Evolutionary conservation across 441 rosid genomes (phyloP).

Genomic region (Mallotus repandus): DNA sequence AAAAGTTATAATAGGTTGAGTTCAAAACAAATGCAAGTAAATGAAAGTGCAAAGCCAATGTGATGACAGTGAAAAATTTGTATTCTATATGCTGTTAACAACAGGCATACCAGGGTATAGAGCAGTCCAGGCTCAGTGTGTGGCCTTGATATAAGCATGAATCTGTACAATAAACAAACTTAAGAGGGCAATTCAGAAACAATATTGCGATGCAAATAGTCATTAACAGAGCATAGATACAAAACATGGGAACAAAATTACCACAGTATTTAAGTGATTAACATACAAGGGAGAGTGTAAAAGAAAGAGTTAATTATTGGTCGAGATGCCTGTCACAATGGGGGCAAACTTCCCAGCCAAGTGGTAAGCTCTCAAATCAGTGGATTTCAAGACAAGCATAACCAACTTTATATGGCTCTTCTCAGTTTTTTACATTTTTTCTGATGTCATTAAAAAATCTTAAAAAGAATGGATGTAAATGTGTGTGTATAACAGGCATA

Average conservation of each 20-base stretch:
- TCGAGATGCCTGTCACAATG: background rate
- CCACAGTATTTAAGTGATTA: background rate
- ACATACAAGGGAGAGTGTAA: background rate
- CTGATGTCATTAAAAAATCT: background rate
- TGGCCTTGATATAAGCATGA: conserved; percentile 45
- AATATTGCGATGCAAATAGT: conserved; percentile 6
- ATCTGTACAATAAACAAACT: conserved; percentile 37
- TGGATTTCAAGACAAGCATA: conserved; percentile 1
- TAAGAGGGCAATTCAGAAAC: conserved; percentile 3
- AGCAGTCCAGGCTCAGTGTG: conserved; percentile 43
- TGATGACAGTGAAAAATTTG: background rate
- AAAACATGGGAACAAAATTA: conserved; percentile 3
- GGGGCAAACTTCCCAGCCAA: background rate
- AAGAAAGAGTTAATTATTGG: background rate
- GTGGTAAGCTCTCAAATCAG: background rate
- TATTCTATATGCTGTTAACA: background rate
- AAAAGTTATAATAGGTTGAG: background rate
- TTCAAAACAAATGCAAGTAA: background rate
- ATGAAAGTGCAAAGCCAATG: background rate
- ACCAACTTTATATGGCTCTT: conserved; percentile 3
- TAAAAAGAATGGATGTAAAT: background rate
- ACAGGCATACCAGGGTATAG: conserved; percentile 43
- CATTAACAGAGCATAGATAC: background rate
- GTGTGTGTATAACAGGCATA: background rate
- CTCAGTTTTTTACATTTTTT: background rate